Evolutionary conservation across 2,329 filamentous ascomycete genomes (phyloP), one percentile per base, ranked within the genome.

Genomic region (Fusarium siculi): DNA sequence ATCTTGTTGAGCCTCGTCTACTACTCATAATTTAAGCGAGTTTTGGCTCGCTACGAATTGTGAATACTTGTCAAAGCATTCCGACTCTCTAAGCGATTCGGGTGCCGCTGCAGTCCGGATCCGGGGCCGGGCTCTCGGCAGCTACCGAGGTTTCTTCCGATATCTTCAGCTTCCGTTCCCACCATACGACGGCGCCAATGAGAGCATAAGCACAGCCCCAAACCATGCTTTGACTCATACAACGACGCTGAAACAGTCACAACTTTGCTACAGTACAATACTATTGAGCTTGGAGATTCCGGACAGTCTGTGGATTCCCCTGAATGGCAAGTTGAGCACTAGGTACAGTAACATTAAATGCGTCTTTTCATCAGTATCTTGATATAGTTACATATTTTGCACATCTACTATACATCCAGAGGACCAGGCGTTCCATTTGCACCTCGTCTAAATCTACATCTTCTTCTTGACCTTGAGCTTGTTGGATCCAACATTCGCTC

Each of bases 401-500:
- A 78, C 76, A 78, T 74, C 66, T 78, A 78, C 66, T 77, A 69
- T 78, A 78, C 77, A 78, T 63, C 68, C 50, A 50, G 37, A 34
- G 59, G 63, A 54, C 50, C 49, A 53, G 44, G 30, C 39, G 53
- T 39, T 61, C 55, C 46, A 46, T 64, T 37, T 32, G 34, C 40
- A 47, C 46, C 70, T 54, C 28, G 54, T 54, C 50, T 63, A 68
- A 54, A 50, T 71, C 66, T 78, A 80, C 76, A 78, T 80, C 76
- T 77, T 83, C 79, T 80, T 83, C 78, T 80, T 82, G 39, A 76
- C 66, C 53, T 75, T 80, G 15, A 81, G 77, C 72, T 85, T 81
- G 74, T 77, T 79, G n/a, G 79, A 83, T 39, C 75, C 82, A 77
- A 91, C 76, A 79, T 98, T 98, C 39, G 93, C 92, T 84, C 96